phyloP scores from a whole-genome alignment of 257 asterid genomes.

The Echites panduratus region DNA sequence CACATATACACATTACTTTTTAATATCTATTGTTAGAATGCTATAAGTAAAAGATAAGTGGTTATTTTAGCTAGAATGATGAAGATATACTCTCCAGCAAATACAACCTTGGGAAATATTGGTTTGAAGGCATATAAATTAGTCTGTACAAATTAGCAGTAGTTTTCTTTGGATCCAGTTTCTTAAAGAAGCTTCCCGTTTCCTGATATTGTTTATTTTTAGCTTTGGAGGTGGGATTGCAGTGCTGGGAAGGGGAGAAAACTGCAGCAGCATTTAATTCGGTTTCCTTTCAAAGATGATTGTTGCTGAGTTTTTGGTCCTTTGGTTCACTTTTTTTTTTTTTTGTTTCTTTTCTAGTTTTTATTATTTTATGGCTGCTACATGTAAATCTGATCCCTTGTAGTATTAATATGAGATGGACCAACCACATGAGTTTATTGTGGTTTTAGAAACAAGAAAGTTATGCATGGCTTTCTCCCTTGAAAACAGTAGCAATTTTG shows the following conservation, averaged over 20 bases:
- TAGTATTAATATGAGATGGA: slow-evolving; percentile 3
- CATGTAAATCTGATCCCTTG: background rate
- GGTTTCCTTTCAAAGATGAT: background rate
- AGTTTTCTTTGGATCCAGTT: background rate
- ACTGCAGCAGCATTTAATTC: background rate
- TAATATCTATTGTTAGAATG: background rate
- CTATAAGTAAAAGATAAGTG: background rate
- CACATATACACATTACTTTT: background rate
- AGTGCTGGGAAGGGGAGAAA: background rate
- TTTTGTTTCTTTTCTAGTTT: background rate
- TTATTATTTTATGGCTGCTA: background rate
- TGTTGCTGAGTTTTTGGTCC: background rate
- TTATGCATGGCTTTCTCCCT: slow-evolving; percentile 17
- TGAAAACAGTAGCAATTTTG: slow-evolving; percentile 5
- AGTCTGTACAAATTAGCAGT: background rate
- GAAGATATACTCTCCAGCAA: background rate
- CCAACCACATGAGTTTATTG: slow-evolving; percentile 21
- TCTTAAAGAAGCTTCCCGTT: background rate
- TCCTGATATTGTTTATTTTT: background rate
- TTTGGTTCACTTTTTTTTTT: background rate
- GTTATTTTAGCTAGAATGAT: background rate
- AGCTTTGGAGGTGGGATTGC: background rate
- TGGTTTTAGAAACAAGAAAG: slow-evolving; percentile 26
- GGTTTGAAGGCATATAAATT: background rate
- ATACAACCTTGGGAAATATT: background rate